A percentile compares a stretch with the other conserved stretches of the same genome.
Evolutionary conservation across 306 rosid genomes (phyloP).

Genomic region (Gleditsia sinensis): DNA sequence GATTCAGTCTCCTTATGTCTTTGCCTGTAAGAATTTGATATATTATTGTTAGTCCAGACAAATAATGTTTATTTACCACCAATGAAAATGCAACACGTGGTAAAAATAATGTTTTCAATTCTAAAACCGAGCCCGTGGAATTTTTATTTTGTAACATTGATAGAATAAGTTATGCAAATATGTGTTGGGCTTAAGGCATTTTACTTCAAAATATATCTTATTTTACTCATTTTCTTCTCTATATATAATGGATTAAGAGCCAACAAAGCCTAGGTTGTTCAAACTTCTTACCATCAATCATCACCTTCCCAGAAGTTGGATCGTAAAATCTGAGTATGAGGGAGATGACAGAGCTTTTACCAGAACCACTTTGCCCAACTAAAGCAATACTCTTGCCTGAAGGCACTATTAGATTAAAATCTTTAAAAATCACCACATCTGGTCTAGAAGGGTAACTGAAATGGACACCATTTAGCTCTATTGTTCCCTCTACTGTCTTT

Average conservation of each 20-base stretch:
- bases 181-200: neutral
- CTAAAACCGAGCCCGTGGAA: too few relatives aligned
- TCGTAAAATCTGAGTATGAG: constrained; percentile 89
- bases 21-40: constrained; percentile 63
- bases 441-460: constrained; percentile 95
- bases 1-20: constrained; percentile 69
- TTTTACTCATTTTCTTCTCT: neutral
- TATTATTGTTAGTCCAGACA: constrained; percentile 21
- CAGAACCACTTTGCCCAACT: constrained; percentile 97
- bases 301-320: constrained; percentile 75
- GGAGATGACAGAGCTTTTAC: constrained; percentile 96
- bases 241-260: neutral
- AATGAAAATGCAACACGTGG: too few relatives aligned
- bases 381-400: constrained; percentile 81
- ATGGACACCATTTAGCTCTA: constrained; percentile 73
- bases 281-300: constrained; percentile 77
- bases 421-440: constrained; percentile 76
- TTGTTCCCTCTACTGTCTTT: constrained; percentile 72
- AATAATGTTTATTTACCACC: too few relatives aligned
- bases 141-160: too few relatives aligned
- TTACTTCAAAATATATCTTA: neutral
- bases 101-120: too few relatives aligned
- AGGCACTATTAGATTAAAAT: constrained; percentile 74
- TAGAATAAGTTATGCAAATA: neutral
- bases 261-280: constrained; percentile 7